Base-by-base conservation (phyloP, 495 filamentous ascomycete species). In the Bathelium albidoporum region DNA sequence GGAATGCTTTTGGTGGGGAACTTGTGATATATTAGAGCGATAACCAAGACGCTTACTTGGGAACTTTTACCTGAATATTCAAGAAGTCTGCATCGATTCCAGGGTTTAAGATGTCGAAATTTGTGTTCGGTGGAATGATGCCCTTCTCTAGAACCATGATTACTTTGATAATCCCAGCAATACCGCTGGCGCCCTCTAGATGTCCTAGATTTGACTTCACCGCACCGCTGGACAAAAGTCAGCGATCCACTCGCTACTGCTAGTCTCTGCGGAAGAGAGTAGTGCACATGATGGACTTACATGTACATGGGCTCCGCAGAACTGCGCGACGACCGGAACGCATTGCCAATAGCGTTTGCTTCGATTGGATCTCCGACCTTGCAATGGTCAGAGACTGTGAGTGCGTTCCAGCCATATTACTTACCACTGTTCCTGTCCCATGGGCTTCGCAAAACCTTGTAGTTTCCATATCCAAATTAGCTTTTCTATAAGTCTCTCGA, bases 141-240 rank as follows among this genome's bases (percentile, higher is more conserved):
- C 79, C 80, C 65, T 79, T 78, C 61, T 87, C 82, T 36, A 87
- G 71, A 76, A 83, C 83, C 55, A 85, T 62, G 18, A 77, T 73
- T 0, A 78, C 77, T 63, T 87, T 87, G 62, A 87, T 82, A 4
- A 87, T 65, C 3, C 80, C 81, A 0, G 82, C 76, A 26, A 87
- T 74, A 24, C 84, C 84, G 59, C 77, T 79, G 10, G 78, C 77
- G 11, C 78, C 81, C 66, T 86, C 84, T 1, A 79, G 64, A 67
- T 87, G 85, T 7, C 85, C 83, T n/a, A 86, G 77, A 62, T 85
- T 85, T 0, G 80, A 78, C 67, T 87, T 86, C 1, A 82, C 74
- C 0, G 82, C 82, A 16, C 84, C 85, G 26, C 44, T 49, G 12
- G 14, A 10, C 14, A 16, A 62, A 16, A 39, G 12, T 31, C n/a